phyloP scores from a whole-genome alignment of 1,139 yeast species.

The Pichia sp. region DNA sequence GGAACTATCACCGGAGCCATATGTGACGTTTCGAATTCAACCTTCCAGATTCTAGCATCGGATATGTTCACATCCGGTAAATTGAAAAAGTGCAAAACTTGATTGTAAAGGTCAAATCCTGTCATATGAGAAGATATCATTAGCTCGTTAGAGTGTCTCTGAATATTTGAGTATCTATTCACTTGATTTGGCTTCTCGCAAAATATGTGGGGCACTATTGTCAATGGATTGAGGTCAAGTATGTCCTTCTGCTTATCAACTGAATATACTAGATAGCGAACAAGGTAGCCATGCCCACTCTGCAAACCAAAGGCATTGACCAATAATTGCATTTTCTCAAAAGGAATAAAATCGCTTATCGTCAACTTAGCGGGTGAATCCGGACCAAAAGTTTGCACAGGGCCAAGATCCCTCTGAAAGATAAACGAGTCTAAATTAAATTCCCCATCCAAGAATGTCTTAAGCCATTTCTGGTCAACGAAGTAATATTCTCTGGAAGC shows the following conservation, averaged over 20 bases:
- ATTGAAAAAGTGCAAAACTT: conserved; percentile 24
- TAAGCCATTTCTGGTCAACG: conserved; percentile 8
- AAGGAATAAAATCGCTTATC: conserved; percentile 1
- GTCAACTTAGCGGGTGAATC: too few relatives aligned
- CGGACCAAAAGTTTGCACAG: conserved; percentile 4
- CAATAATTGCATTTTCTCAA: conserved; percentile 32
- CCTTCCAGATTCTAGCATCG: conserved; percentile 20
- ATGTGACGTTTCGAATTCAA: conserved; percentile 11
- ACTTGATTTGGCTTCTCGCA: conserved; percentile 22
- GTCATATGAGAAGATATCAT: conserved; percentile 17
- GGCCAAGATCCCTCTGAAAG: conserved; percentile 6
- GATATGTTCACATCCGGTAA: conserved; percentile 15
- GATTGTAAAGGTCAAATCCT: conserved; percentile 16
- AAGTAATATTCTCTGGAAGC: conserved; percentile 3
- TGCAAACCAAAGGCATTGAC: conserved; percentile 48
- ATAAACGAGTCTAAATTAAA: conserved; percentile 2
- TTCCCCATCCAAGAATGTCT: conserved; percentile 1
- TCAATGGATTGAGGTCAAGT: conserved; percentile 49
- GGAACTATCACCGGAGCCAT: conserved; percentile 17
- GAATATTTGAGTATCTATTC: conserved; percentile 15
- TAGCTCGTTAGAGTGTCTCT: conserved; percentile 1
- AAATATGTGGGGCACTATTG: conserved; percentile 46
- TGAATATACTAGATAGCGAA: conserved; percentile 31
- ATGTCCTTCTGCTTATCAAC: conserved; percentile 28
- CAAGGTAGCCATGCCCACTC: conserved; percentile 36